Conservation (phyloP, 441 rosid species). For the Bocquillonia castaneifolia region DNA sequence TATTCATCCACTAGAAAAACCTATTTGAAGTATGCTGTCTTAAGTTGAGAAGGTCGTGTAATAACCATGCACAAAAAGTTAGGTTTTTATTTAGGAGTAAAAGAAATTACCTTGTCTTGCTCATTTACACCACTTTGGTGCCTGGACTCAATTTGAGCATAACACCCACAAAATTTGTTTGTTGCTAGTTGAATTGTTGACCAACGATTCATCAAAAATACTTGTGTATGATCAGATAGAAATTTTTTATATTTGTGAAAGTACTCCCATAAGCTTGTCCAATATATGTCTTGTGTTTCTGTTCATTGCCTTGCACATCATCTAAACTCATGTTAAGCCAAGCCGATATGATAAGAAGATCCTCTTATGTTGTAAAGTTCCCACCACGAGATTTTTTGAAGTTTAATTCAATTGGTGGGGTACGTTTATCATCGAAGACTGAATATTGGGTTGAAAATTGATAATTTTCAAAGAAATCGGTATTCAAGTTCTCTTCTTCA, state of each 20-base stretch:
- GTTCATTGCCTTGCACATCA: not conserved
- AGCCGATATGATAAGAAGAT: not conserved
- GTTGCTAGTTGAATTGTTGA: slow-evolving; percentile 1
- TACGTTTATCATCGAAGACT: not conserved
- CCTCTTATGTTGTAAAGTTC: not conserved
- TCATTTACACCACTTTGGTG: not conserved
- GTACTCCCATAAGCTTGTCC: slow-evolving; percentile 3
- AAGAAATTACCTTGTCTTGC: no score
- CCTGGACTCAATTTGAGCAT: not conserved
- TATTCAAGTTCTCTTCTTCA: no score
- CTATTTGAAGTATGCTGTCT: no score
- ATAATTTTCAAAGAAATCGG: not conserved
- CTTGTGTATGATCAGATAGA: not conserved
- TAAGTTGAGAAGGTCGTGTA: no score
- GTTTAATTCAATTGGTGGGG: not conserved
- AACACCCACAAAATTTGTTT: not conserved
- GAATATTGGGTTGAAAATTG: slow-evolving; percentile 1
- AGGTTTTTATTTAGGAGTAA: no score
- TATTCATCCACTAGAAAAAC: no score
- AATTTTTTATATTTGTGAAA: not conserved
- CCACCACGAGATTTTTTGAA: not conserved
- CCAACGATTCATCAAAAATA: not conserved
- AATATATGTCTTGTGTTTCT: not conserved
- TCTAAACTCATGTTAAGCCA: slow-evolving; percentile 6
- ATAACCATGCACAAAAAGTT: no score